Conservation (phyloP, 257 asterid species). For the Prunella vulgaris region DNA sequence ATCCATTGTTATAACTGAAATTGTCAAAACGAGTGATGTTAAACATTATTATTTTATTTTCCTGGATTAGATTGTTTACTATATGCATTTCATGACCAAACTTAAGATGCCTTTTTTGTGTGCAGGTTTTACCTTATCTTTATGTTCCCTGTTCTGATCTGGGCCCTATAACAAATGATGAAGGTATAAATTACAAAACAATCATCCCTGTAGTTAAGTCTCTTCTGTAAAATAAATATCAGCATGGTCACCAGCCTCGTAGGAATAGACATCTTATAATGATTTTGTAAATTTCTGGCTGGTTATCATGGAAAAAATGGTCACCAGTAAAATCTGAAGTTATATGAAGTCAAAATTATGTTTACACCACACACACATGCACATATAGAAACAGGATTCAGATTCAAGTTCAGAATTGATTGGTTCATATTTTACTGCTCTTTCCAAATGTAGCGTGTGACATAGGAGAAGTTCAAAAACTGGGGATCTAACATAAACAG, state of each 20-base stretch:
- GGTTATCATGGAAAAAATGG: background rate
- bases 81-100: constrained; percentile 2
- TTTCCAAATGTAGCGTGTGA: background rate
- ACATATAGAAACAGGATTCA: background rate
- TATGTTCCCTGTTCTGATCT: constrained; percentile 68
- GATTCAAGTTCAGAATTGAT: background rate
- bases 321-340: background rate
- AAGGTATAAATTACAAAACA: constrained; percentile 44
- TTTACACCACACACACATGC: background rate
- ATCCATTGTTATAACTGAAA: background rate
- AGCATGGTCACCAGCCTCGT: background rate
- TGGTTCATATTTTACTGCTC: background rate
- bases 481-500: background rate
- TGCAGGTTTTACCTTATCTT: constrained; percentile 84
- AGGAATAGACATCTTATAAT: background rate
- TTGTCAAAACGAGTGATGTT: background rate
- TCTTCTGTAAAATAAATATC: background rate
- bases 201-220: constrained; percentile 11
- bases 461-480: background rate
- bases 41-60: background rate
- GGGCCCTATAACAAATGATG: constrained; percentile 40
- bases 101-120: constrained; percentile 10
- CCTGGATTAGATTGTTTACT: constrained; percentile 9
- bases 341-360: background rate
- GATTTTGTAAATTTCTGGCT: background rate